A percentile compares a stretch with the other conserved stretches of the same genome.
Evolutionary conservation across 345 rosid genomes (phyloP).

Genomic region (Abelmoschus esculentus): DNA sequence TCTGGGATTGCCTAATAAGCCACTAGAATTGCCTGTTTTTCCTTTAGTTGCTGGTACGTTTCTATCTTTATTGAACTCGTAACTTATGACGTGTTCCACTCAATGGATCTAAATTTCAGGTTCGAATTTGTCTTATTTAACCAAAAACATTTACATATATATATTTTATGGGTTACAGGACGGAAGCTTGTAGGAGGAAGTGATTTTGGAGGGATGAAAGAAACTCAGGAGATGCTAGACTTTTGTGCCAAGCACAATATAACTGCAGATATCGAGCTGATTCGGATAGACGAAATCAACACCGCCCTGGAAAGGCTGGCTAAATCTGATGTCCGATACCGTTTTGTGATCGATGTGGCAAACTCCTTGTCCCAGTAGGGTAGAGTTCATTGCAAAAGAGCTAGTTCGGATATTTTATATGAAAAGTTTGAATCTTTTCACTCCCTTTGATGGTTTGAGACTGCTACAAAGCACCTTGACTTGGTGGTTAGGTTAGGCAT

Average conservation of each 20-base stretch:
- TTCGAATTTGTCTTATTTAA: too few species aligned
- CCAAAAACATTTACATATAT: background rate
- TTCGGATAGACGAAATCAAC: slow-evolving; percentile 60
- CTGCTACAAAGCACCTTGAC: too few species aligned
- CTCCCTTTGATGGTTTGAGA: background rate
- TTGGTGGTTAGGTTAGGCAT: too few species aligned
- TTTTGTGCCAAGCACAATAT: slow-evolving; percentile 78
- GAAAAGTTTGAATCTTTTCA: background rate
- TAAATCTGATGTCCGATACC: slow-evolving; percentile 80
- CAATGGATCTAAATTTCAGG: background rate
- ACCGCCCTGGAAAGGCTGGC: slow-evolving; percentile 82
- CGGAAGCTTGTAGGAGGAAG: slow-evolving; percentile 80
- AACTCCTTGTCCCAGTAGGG: slow-evolving; percentile 40
- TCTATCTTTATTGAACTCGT: background rate
- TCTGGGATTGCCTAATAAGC: slow-evolving; percentile 68
- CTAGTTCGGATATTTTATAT: background rate
- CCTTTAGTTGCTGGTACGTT: slow-evolving; percentile 57
- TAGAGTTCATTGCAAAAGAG: background rate
- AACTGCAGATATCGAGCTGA: slow-evolving; percentile 70
- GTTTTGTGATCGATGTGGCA: slow-evolving; percentile 80
- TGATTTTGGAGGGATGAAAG: slow-evolving; percentile 60
- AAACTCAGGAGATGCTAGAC: slow-evolving; percentile 26
- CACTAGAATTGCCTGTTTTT: slow-evolving; percentile 67
- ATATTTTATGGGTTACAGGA: slow-evolving; percentile 25
- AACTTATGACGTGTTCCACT: background rate